Base-by-base conservation (phyloP, 495 filamentous ascomycete species). In the Hypoxylon trugodes region DNA sequence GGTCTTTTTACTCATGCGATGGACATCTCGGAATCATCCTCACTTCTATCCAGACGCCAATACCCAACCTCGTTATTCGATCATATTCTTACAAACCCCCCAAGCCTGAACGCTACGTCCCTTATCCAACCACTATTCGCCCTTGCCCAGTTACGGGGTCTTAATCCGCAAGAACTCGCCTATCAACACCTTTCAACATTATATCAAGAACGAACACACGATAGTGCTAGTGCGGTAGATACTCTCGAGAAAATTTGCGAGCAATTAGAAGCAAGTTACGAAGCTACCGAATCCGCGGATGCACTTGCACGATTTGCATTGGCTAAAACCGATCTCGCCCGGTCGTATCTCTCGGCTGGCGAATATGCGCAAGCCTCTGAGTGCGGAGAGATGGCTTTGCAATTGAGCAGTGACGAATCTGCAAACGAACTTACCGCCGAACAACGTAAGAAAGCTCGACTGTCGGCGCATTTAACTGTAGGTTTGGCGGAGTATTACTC, bases 1-100 rank as follows among this genome's bases (percentile, higher is more conserved):
- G 84, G 85, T 25, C 82, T 97, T 8, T 97, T 97, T 69, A 91
- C 90, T n/a, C 95, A 99, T 75, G 93, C 94, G 3, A 93, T 96
- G 77, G 95, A 96, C 61, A 96, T 99, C 49, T 85, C 92, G 0
- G 87, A 89, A 40, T 88, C 90, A 2, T 88, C 90, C 3, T 87
- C 87, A 3, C 74, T 83, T 6, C 71, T 93, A 15, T 81, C 88
- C 4, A 90, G 92, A 74, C 83, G 87, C 35, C 89, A 90, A 71
- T 97, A 92, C 65, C 79, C 90, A 0, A 77, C 87, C 5, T 90
- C 89, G 12, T 77, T 88, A 8, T 97, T 98, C 66, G 94, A 96
- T 70, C 77, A 90, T 66, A 79, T 96, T 4, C 66, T 90, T 3
- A 72, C 81, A 1, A 81, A 82, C 12, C 71, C 82, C 6, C 68